Evolutionary conservation across 1,139 yeast genomes (phyloP), one percentile per base, ranked within the genome.

Genomic region (Pichia cactophila): DNA sequence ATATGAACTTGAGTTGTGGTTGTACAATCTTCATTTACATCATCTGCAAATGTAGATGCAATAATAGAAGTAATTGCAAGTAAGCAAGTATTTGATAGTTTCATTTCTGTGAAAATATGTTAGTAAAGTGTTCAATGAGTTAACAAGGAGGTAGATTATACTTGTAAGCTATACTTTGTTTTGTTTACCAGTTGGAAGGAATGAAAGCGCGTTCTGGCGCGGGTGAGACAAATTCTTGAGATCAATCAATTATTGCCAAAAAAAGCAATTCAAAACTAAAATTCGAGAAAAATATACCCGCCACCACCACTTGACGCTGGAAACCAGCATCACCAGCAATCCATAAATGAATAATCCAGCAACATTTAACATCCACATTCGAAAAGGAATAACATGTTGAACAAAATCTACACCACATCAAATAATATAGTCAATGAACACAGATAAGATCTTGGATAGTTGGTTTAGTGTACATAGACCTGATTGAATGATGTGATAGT

Each of bases 1-100:
- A 71, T 65, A 75, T 80, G 67, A 67, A 67, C 60, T 54, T 64
- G 53, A 53, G 59, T 53, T 11, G 59, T 55, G 48, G 72, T 67
- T 23, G 72, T 64, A 53, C 79, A 74, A 55, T 72, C 66, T 23
- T 53, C 56, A 17, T 33, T 33, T 10, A 37, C 52, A 31, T 58
- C 63, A 26, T 58, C 58, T 28, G 58, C 54, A 6, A 53, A 52
- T 9, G 44, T 51, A 33, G 58, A 58, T 26, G 50, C 46, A 43
- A 73, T 42, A 8, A 50, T 31, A 11, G 51, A 46, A n/a, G 50
- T 41, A 23, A 51, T 44, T 20, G 53, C 36, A 20, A 50, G 36
- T 38, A 50, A 41, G 5, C 45, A 23, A 45, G 55, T 57, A 44
- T 67, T 56, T 42, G 72, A 60, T 50, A 69, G 61, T 62, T 62